These are phyloP conservation scores for Elaeis guineensis DNA, from an alignment of 176 grass and related monocot species.

Conservation along the genomic window DNA sequence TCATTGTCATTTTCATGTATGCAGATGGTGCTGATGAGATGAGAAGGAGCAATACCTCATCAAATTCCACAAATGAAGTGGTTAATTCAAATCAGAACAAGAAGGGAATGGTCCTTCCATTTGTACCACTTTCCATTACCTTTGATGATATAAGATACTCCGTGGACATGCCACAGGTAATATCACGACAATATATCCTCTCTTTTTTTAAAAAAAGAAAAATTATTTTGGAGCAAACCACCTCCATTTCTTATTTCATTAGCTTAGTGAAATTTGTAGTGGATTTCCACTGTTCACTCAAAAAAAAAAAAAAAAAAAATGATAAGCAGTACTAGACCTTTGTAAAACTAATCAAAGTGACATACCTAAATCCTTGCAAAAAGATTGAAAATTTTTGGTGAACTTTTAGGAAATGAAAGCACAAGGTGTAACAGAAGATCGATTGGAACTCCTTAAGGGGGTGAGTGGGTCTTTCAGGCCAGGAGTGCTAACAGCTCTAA, in stretches of 20 bases:
- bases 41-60: no score
- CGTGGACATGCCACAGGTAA: constrained; percentile 81
- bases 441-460: constrained; percentile 62
- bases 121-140: constrained; percentile 53
- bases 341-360: no score
- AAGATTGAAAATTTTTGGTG: not conserved
- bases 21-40: not conserved
- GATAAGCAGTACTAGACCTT: no score
- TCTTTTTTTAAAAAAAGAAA: no score
- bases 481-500: constrained; percentile 80
- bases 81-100: not conserved
- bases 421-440: constrained; percentile 65
- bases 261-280: no score
- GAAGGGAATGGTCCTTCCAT: constrained; percentile 77
- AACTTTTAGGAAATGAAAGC: constrained; percentile 67
- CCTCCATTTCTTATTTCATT: no score
- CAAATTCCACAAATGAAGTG: no score
- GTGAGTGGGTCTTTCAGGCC: constrained; percentile 89
- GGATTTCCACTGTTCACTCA: no score
- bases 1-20: not conserved
- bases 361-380: no score
- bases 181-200: no score
- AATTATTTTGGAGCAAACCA: no score
- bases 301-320: no score
- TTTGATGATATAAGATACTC: constrained; percentile 77